phyloP scores from a whole-genome alignment of 345 rosid species.

The Camelina neglecta region DNA sequence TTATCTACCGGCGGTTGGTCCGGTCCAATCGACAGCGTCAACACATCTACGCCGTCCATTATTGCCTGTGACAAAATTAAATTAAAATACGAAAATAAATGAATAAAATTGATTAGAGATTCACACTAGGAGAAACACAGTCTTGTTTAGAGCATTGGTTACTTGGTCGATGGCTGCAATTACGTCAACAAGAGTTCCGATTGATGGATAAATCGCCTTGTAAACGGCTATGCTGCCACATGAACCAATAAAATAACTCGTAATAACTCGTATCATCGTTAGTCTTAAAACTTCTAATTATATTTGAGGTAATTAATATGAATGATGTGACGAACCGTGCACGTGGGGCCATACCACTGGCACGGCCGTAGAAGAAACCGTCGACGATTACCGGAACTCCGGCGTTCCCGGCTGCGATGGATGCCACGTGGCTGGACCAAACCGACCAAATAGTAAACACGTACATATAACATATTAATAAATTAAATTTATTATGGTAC shows the following conservation, averaged over 20 bases:
- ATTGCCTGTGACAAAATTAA: constrained; percentile 52
- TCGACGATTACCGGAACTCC: constrained; percentile 75
- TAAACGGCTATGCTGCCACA: constrained; percentile 73
- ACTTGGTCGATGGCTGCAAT: constrained; percentile 94
- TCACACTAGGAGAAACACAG: background rate
- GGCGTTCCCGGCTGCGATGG: constrained; percentile 79
- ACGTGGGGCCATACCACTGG: constrained; percentile 89
- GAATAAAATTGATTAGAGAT: background rate
- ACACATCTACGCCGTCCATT: constrained; percentile 72
- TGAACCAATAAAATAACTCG: background rate
- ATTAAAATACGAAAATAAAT: background rate
- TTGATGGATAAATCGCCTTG: constrained; percentile 80
- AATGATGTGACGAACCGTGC: constrained; percentile 58
- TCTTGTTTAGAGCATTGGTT: constrained; percentile 5
- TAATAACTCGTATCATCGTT: background rate
- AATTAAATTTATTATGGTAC: too few species aligned
- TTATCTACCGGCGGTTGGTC: constrained; percentile 66
- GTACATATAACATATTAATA: background rate
- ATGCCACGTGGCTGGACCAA: constrained; percentile 77
- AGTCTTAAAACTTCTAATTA: background rate
- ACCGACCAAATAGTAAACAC: background rate
- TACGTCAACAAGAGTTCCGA: constrained; percentile 77
- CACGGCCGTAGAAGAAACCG: constrained; percentile 71
- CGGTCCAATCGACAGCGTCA: constrained; percentile 75
- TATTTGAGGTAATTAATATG: background rate